These are phyloP conservation scores for Fusarium anguioides DNA, from an alignment of 2,329 filamentous ascomycete genomes.

Conservation along the genomic window DNA sequence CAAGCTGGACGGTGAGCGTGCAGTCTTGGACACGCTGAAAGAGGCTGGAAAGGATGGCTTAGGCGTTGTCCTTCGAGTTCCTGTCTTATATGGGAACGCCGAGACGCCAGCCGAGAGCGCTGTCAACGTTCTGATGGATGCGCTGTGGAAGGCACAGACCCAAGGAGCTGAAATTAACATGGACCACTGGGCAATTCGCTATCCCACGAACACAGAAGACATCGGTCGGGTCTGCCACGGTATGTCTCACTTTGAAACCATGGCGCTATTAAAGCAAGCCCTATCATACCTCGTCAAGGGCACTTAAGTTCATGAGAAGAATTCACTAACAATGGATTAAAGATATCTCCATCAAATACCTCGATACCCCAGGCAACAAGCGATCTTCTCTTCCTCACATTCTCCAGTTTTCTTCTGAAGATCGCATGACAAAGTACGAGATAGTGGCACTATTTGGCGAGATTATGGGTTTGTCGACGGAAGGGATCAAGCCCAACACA, in stretches of 20 bases:
- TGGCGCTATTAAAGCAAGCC: not conserved
- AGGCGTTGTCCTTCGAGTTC: constrained; percentile 80
- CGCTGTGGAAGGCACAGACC: constrained; percentile 78
- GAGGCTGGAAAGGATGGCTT: constrained; percentile 61
- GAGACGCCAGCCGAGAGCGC: constrained; percentile 80
- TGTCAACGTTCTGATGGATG: constrained; percentile 82
- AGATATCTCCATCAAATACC: constrained; percentile 79
- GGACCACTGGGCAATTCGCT: constrained; percentile 87
- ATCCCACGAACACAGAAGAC: constrained; percentile 90
- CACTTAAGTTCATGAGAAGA: not conserved
- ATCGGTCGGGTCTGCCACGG: constrained; percentile 80
- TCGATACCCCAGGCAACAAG: constrained; percentile 58
- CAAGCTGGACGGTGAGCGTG: constrained; percentile 70
- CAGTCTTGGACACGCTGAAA: constrained; percentile 71
- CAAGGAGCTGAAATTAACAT: constrained; percentile 73
- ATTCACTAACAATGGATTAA: not conserved
- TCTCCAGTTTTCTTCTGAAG: constrained; percentile 88
- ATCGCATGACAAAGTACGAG: constrained; percentile 88
- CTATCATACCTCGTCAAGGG: not conserved
- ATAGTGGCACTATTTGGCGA: constrained; percentile 83
- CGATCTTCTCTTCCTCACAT: constrained; percentile 70
- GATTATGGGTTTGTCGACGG: constrained; percentile 79
- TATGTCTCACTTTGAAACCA: constrained; percentile 52
- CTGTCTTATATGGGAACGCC: constrained; percentile 84
- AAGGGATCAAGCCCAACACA: constrained; percentile 75